Evolutionary conservation across 768 basidiomycete species (phyloP), one percentile per base, ranked within the genome.

Genomic region (Suillus tomentosus): DNA sequence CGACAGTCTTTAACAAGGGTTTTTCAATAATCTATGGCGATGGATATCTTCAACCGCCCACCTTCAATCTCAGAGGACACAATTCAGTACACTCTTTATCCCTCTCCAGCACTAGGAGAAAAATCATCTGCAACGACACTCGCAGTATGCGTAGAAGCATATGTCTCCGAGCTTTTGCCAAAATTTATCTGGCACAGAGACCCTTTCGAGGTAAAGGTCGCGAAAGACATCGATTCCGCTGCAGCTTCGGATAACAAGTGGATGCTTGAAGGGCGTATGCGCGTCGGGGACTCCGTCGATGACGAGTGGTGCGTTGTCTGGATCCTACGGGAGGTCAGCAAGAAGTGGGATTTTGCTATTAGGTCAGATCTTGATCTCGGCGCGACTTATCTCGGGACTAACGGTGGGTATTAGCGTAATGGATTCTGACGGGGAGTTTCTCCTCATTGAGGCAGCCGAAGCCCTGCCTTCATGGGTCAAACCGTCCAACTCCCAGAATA

Each of bases 241-340:
- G 54, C 22, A 13, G 66, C 40, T n/a, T 62, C 60, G 15, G 68
- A 69, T 51, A 70, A 75, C 15, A 80, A 75, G n/a, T 88, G 84
- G 78, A 78, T 87, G 48, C 77, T 98, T 1, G 88, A 94, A 71
- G 95, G 96, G 10, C 79, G 82, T 53, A 92, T 96, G 89, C 82
- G 95, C 53, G 92, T 99, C 27, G 96, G 97, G 3, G 97, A 99
- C 77, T 92, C 88, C 60, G 85, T 99, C n/a, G 96, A 99, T 75
- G 97, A 99, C 70, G 97, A 99, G 77, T 99, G 97, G 97, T 90
- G 89, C 73, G 83, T 85, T 15, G 95, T 98, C 19, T 99, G 94
- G 93, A 79, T 99, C 55, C 78, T 99, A 64, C 84, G 82, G 69
- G 85, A 93, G 75, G 81, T 96, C 63, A 90, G 88, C 65, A 77